Percentiles rank a stretch among this genome's conserved stretches.
These are phyloP conservation scores for Akanthomyces muscarius DNA, from an alignment of 2,329 filamentous ascomycete species.

Conservation along the genomic window DNA sequence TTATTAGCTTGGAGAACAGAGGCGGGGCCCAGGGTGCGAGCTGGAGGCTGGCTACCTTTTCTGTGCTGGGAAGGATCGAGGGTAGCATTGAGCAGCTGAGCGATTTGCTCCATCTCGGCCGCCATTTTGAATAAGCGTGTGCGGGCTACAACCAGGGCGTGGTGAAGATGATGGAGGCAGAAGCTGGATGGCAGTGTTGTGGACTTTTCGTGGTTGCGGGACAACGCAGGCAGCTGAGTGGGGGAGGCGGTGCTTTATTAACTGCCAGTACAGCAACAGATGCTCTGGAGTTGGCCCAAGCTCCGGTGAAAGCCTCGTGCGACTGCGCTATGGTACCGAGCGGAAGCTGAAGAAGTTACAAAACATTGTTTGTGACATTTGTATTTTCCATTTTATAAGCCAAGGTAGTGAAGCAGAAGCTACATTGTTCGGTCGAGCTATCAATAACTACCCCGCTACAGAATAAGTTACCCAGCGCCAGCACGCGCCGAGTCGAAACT, in stretches of 20 bases:
- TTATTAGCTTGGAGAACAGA: constrained; percentile 33
- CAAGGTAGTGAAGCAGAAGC: not conserved
- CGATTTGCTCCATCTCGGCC: constrained; percentile 57
- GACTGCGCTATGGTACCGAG: not conserved
- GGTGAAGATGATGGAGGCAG: constrained; percentile 18
- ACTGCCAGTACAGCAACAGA: not conserved
- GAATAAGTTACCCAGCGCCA: not conserved
- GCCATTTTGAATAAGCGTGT: constrained; percentile 44
- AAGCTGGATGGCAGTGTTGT: constrained; percentile 4
- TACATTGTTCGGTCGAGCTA: no score
- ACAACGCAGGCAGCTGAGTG: constrained; percentile 12
- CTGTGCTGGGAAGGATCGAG: constrained; percentile 84
- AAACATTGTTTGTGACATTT: not conserved
- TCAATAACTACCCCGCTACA: not conserved
- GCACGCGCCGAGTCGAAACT: no score
- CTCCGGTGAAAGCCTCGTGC: not conserved
- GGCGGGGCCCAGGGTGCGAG: constrained; percentile 29
- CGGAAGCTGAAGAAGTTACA: not conserved
- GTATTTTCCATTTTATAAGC: not conserved
- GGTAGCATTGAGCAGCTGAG: constrained; percentile 84
- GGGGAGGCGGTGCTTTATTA: not conserved
- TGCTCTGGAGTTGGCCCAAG: constrained; percentile 7
- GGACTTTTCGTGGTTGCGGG: constrained; percentile 19
- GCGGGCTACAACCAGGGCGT: constrained; percentile 17
- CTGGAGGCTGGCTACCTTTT: constrained; percentile 61